phyloP scores from a whole-genome alignment of 2,329 filamentous ascomycete species.

The Beauveria scarabaeidicola region DNA sequence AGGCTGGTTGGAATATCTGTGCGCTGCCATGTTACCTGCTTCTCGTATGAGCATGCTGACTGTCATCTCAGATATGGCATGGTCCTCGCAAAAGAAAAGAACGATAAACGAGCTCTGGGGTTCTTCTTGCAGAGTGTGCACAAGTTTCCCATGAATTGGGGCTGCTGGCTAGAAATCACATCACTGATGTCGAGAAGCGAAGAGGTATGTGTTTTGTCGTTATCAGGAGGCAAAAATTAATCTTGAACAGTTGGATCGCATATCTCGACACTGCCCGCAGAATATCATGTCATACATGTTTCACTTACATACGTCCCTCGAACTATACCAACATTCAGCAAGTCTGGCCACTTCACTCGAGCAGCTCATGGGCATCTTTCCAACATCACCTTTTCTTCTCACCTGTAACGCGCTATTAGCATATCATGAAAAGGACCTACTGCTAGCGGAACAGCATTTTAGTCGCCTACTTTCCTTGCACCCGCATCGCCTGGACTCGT shows the following conservation, averaged over 20 bases:
- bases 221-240: conserved; percentile 17
- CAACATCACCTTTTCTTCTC: conserved; percentile 77
- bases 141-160: conserved; percentile 92
- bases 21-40: conserved; percentile 17
- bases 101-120: conserved; percentile 72
- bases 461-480: conserved; percentile 72
- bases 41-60: background rate
- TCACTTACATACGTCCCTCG: conserved; percentile 80
- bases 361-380: conserved; percentile 77
- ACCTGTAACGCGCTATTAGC: conserved; percentile 81
- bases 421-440: conserved; percentile 82
- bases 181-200: conserved; percentile 70
- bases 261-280: conserved; percentile 66
- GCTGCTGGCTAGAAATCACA: conserved; percentile 89
- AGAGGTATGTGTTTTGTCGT: conserved; percentile 50
- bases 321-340: conserved; percentile 79
- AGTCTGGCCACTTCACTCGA: conserved; percentile 66
- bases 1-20: conserved; percentile 88
- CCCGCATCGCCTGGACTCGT: conserved; percentile 69
- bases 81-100: conserved; percentile 82
- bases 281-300: conserved; percentile 94
- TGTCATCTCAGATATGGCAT: conserved; percentile 61
- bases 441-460: conserved; percentile 58
- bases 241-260: conserved; percentile 53
- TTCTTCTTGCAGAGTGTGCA: conserved; percentile 87